Conservation (phyloP, 768 basidiomycete species). For the Lanmaoa pseudosensibilis region DNA sequence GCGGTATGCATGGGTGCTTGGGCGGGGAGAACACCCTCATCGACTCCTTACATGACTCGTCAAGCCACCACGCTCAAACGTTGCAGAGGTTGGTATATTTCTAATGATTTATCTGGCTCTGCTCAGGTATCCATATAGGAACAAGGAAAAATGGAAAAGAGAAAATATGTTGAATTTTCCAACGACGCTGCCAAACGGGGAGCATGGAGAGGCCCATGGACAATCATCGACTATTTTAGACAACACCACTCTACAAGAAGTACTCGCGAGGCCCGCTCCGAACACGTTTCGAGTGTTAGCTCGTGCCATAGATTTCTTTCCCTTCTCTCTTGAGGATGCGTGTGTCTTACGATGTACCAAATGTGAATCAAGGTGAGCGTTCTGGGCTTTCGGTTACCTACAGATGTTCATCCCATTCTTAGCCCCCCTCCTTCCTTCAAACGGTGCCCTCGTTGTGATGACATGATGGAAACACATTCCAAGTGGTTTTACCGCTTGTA, state of each 20-base stretch:
- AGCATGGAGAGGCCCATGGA: slow-evolving; percentile 4
- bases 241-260: slow-evolving; percentile 39
- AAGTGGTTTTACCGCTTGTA: slow-evolving; percentile 49
- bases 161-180: slow-evolving; percentile 17
- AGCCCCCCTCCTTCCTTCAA: slow-evolving; percentile 47
- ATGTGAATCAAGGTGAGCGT: slow-evolving; percentile 50
- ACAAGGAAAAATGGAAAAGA: slow-evolving; percentile 34
- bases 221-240: not conserved
- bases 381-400: not conserved
- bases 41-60: slow-evolving; percentile 14
- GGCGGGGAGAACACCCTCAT: slow-evolving; percentile 33
- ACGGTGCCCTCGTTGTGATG: slow-evolving; percentile 53
- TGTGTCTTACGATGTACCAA: slow-evolving; percentile 50
- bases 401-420: not conserved
- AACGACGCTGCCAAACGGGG: not conserved
- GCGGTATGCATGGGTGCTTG: slow-evolving; percentile 25
- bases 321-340: slow-evolving; percentile 48
- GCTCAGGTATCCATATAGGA: slow-evolving; percentile 25
- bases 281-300: slow-evolving; percentile 46
- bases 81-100: slow-evolving; percentile 22
- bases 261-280: slow-evolving; percentile 34
- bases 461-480: slow-evolving; percentile 51
- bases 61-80: slow-evolving; percentile 15
- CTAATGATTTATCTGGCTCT: not conserved
- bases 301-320: slow-evolving; percentile 56